A percentile compares a stretch with the other conserved stretches of the same genome.
These are phyloP conservation scores for Tylopilus subfusipes DNA, from an alignment of 768 basidiomycete species.

Conservation along the genomic window DNA sequence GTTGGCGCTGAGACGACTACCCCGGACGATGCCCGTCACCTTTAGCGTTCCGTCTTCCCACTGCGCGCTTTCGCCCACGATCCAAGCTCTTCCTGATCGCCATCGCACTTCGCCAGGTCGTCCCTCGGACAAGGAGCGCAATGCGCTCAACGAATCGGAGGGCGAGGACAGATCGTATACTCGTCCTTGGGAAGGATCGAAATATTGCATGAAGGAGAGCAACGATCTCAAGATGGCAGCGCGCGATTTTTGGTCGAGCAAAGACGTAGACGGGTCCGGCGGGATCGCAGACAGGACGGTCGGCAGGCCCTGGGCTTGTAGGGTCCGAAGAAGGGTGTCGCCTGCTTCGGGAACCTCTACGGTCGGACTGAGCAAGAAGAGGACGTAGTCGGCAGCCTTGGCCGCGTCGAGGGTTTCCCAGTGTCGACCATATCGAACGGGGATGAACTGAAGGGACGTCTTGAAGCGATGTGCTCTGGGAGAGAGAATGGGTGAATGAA, in stretches of 20 bases:
- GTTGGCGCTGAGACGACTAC: conserved; percentile 70
- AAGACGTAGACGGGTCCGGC: conserved; percentile 41
- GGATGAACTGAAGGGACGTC: conserved; percentile 85
- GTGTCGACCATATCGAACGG: conserved; percentile 64
- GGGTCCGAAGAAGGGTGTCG: conserved; percentile 78
- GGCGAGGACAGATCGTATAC: conserved; percentile 67
- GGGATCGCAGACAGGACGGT: conserved; percentile 75
- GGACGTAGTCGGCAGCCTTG: conserved; percentile 86
- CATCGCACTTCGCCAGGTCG: conserved; percentile 76
- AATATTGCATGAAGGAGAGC: conserved; percentile 92
- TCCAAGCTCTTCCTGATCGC: conserved; percentile 76
- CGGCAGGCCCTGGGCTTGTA: conserved; percentile 90
- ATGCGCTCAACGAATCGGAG: conserved; percentile 66
- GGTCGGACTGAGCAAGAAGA: conserved; percentile 76
- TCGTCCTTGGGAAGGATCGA: conserved; percentile 76
- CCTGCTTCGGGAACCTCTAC: conserved; percentile 84
- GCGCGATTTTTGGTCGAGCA: conserved; percentile 59
- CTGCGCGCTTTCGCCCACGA: conserved; percentile 64
- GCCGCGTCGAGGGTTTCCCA: conserved; percentile 82
- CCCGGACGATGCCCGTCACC: conserved; percentile 85
- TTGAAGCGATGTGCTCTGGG: conserved; percentile 83
- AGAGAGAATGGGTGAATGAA: conserved; percentile 1
- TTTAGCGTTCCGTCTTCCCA: conserved; percentile 66
- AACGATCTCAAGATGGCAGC: conserved; percentile 78
- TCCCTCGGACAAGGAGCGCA: conserved; percentile 82